Evolutionary conservation across 768 basidiomycete genomes (phyloP).

Genomic region (Wakefieldia striispora): DNA sequence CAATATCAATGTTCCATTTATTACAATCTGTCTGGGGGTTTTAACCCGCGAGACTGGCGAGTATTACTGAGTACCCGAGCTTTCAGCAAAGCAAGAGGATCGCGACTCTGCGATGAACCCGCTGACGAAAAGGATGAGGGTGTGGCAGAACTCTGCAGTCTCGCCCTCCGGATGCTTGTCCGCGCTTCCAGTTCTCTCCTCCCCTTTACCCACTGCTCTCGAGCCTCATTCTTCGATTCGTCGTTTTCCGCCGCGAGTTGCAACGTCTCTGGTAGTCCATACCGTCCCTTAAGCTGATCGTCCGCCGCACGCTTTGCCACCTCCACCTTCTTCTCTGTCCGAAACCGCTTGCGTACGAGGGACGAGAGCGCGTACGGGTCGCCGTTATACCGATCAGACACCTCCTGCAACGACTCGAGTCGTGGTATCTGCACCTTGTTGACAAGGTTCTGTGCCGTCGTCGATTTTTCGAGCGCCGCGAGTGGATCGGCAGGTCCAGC

Average conservation of each 20-base stretch:
- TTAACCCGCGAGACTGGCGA: slow-evolving; percentile 32
- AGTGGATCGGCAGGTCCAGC: slow-evolving; percentile 76
- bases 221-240: slow-evolving; percentile 57
- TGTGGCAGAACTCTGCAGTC: slow-evolving; percentile 31
- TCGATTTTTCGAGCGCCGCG: slow-evolving; percentile 85
- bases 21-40: slow-evolving; percentile 22
- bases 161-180: slow-evolving; percentile 50
- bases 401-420: slow-evolving; percentile 71
- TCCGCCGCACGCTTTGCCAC: slow-evolving; percentile 67
- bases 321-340: slow-evolving; percentile 82
- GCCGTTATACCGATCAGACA: slow-evolving; percentile 74
- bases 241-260: slow-evolving; percentile 64
- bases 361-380: slow-evolving; percentile 86
- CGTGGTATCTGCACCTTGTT: slow-evolving; percentile 78
- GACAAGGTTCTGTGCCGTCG: slow-evolving; percentile 67
- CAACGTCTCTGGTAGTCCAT: slow-evolving; percentile 72
- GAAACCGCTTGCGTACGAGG: slow-evolving; percentile 76
- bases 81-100: slow-evolving; percentile 43
- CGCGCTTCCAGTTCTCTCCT: slow-evolving; percentile 45
- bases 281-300: slow-evolving; percentile 66
- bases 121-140: slow-evolving; percentile 21
- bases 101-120: slow-evolving; percentile 21
- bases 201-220: slow-evolving; percentile 57
- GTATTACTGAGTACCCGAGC: slow-evolving; percentile 60
- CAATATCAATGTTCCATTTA: slow-evolving; percentile 7